phyloP scores from a whole-genome alignment of 2,329 filamentous ascomycete species.

The Xylaria sp. region DNA sequence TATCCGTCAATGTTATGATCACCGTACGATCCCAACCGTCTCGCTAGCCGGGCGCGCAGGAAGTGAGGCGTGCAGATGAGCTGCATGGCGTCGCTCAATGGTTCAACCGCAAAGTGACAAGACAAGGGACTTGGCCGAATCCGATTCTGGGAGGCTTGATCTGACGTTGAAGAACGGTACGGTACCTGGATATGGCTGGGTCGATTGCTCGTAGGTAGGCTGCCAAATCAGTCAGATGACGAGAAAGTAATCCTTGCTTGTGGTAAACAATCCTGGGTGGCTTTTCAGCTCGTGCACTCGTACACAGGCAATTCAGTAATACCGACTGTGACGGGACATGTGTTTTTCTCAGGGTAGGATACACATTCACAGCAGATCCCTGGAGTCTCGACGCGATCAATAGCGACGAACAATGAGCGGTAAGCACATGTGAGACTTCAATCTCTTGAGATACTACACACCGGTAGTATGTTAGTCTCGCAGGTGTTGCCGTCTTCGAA shows the following conservation, averaged over 20 bases:
- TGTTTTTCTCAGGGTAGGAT: neutral
- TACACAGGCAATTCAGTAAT: neutral
- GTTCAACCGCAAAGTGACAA: too few species aligned
- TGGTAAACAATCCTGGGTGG: neutral
- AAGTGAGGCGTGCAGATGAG: too few species aligned
- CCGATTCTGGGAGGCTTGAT: neutral
- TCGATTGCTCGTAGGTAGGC: neutral
- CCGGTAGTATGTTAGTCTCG: too few species aligned
- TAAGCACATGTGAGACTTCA: neutral
- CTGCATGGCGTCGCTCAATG: too few species aligned
- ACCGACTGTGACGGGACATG: too few species aligned
- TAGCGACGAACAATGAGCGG: neutral
- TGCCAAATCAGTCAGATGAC: neutral
- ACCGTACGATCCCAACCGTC: too few species aligned
- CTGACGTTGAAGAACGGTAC: neutral
- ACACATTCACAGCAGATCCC: neutral
- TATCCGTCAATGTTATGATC: too few species aligned
- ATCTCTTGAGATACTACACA: neutral
- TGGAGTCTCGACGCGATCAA: neutral
- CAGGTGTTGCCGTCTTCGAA: too few species aligned
- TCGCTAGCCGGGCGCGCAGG: too few species aligned
- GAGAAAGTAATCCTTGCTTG: neutral
- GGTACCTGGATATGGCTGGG: neutral
- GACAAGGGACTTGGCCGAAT: neutral
- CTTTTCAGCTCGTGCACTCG: slow-evolving; percentile 5